Evolutionary conservation across 176 grass and related monocot genomes (phyloP), one percentile per base, ranked within the genome.

Genomic region (Sorghum bicolor): DNA sequence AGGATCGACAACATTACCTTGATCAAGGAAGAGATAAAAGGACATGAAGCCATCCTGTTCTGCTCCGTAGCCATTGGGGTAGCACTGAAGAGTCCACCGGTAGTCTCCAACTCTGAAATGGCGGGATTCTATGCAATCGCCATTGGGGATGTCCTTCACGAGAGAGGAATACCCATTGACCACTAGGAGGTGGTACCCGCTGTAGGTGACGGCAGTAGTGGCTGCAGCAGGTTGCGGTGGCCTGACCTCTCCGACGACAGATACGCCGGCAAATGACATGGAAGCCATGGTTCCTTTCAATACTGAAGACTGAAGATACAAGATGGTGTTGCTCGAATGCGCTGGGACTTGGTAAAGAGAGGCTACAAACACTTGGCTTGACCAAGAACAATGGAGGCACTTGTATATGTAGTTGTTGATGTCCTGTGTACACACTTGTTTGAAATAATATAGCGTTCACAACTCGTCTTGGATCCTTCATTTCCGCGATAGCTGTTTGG

Each of bases 111-210:
- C 66, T 15, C 17, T 10, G 44, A 85, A 85, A 16, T 0, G 52
- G 13, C 25, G 74, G 24, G 83, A 85, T 39, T 39, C 50, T 11
- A 44, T 34, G 26, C 0, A 3, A 5, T 58, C 2, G 36, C 55
- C 75, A 62, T 40, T 63, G 53, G 34, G 75, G 6, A 2, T 41
- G 74, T 36, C 16, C 6, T 63, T 15, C 10, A 44, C 26, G 69
- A 41, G 40, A 24, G 34, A 25, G 0, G 75, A 78, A 57, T 78
- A 78, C 13, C 55, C 55, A 24, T 78, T 24, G 52, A 78, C 36
- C 55, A 40, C 57, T 7, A 63, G 36, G 19, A 78, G 75, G 75
- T 78, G 75, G 75, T 63, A 63, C 13, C 75, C 75, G n/a, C 75
- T 10, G 34, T 38, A 39, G 6, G 12, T 41, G 55, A 60, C 24